Percentiles rank a stretch among this genome's conserved stretches.
Conservation (phyloP, 2,329 filamentous ascomycete species). For the Hypoxylon sp. region DNA sequence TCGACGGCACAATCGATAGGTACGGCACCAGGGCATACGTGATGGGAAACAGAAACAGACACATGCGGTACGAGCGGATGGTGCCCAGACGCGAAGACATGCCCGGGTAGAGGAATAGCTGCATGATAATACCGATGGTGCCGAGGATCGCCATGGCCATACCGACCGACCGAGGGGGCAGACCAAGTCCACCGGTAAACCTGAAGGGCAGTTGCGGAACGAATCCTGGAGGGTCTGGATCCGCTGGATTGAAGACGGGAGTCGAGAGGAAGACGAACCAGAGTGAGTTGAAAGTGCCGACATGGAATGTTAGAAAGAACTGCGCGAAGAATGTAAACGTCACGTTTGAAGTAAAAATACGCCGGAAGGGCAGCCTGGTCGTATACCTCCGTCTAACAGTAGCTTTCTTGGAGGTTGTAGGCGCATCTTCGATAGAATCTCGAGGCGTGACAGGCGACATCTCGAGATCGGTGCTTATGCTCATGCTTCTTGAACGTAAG, state of each 20-base stretch:
- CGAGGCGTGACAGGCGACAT: constrained; percentile 41
- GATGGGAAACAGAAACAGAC: constrained; percentile 74
- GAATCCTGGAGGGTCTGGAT: constrained; percentile 45
- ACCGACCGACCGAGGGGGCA: constrained; percentile 76
- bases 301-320: constrained; percentile 75
- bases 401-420: constrained; percentile 13
- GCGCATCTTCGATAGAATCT: constrained; percentile 28
- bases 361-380: constrained; percentile 59
- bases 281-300: constrained; percentile 78
- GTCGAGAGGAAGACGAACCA: constrained; percentile 82
- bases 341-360: constrained; percentile 65
- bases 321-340: constrained; percentile 67
- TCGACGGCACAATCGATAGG: constrained; percentile 69
- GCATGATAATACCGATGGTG: constrained; percentile 76
- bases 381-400: constrained; percentile 51
- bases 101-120: constrained; percentile 75
- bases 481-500: constrained; percentile 46
- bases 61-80: constrained; percentile 72
- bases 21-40: constrained; percentile 76
- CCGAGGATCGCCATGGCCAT: constrained; percentile 81
- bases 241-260: constrained; percentile 62
- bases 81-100: constrained; percentile 74
- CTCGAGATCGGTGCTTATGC: constrained; percentile 44
- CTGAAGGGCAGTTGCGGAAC: constrained; percentile 60
- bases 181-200: constrained; percentile 80